A percentile compares a stretch with the other conserved stretches of the same genome.
Evolutionary conservation across 164 flowering plant species (phyloP).

Genomic region (Umbilicus rupestris): DNA sequence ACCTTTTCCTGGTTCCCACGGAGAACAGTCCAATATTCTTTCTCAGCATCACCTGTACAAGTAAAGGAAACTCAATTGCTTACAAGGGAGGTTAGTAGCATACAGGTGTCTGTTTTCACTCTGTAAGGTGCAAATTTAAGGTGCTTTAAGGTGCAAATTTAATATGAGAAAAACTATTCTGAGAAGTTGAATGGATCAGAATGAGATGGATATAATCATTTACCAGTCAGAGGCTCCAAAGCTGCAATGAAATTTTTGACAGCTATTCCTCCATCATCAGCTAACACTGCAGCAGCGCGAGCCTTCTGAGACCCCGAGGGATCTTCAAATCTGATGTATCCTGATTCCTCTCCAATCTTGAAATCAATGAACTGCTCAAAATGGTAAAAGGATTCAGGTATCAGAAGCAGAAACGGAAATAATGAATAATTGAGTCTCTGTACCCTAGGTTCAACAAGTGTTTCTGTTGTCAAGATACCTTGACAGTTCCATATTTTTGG

Average conservation of each 20-base stretch:
- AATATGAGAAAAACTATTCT: neutral
- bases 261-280: constrained; percentile 57
- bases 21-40: constrained; percentile 64
- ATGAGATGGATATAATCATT: neutral
- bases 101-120: neutral
- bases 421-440: neutral
- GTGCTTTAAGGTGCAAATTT: neutral
- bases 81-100: too few relatives aligned
- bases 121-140: too few relatives aligned
- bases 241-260: constrained; percentile 66
- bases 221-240: constrained; percentile 81
- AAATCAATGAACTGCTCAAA: constrained; percentile 69
- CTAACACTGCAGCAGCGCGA: constrained; percentile 80
- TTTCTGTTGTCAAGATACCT: constrained; percentile 32
- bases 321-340: constrained; percentile 72
- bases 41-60: constrained; percentile 72
- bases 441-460: neutral
- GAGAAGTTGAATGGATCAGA: neutral
- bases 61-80: neutral
- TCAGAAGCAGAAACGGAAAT: neutral
- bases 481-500: constrained; percentile 62
- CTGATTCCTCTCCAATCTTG: constrained; percentile 66
- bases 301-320: constrained; percentile 81
- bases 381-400: neutral
- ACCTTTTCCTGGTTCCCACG: constrained; percentile 40